Percentiles rank a stretch among this genome's conserved stretches.
Evolutionary conservation across 352 stramenopile genomes (phyloP).

Genomic region (Globisporangium canariense): DNA sequence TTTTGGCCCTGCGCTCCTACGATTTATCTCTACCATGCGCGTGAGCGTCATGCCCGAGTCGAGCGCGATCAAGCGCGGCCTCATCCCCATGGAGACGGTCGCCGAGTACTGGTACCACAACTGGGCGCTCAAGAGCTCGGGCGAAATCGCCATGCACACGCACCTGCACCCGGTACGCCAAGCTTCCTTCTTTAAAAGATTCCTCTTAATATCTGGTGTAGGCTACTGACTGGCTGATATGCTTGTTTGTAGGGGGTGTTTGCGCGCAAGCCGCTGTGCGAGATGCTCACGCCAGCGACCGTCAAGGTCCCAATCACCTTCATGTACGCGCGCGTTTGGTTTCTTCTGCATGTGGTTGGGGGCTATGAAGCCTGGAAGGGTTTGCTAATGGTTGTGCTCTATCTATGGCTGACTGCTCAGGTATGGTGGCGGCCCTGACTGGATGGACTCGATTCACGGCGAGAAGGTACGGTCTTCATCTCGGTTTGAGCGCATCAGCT

Average conservation of each 20-base stretch:
- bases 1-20: conserved; percentile 45
- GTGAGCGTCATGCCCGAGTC: conserved; percentile 55
- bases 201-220: not conserved
- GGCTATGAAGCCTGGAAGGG: too few relatives aligned
- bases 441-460: conserved; percentile 61
- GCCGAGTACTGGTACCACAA: conserved; percentile 78
- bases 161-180: conserved; percentile 47
- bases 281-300: conserved; percentile 49
- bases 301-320: conserved; percentile 66
- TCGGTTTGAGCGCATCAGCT: not conserved
- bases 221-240: not conserved
- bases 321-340: conserved; percentile 29
- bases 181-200: not conserved
- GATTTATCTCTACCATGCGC: conserved; percentile 38
- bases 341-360: too few relatives aligned
- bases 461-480: conserved; percentile 27
- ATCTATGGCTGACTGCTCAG: conserved; percentile 9
- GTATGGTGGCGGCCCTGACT: conserved; percentile 59
- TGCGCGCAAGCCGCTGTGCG: conserved; percentile 50
- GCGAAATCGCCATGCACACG: conserved; percentile 66
- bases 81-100: conserved; percentile 35
- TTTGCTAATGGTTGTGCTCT: not conserved
- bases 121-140: conserved; percentile 61
- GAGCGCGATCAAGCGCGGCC: conserved; percentile 48
- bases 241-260: conserved; percentile 32